Base-by-base conservation (phyloP, 106 monocot species). In the Platanthera guangdongensis region DNA sequence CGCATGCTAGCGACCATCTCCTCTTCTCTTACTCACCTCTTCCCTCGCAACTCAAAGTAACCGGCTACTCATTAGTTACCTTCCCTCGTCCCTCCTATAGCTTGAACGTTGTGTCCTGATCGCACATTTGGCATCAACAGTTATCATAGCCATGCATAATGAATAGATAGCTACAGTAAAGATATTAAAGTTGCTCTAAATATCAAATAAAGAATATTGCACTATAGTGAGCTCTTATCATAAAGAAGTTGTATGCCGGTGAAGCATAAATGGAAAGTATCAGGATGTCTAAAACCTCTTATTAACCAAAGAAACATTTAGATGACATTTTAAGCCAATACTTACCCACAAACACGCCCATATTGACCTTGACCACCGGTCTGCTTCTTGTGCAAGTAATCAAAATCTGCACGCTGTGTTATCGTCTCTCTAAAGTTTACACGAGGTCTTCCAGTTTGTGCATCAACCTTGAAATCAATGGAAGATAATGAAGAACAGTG, bases 301-400 rank as follows among this genome's bases (percentile, higher is more conserved):
- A 46, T 48, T 70, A 15, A 47, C n/a, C 47, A 48, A 70, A 15
- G 47, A 70, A 48, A 13, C 65, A 70, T 48, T 47, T 48, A 16
- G 16, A 70, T 70, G 7, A 48, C 16, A 70, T 46, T 70, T 70
- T 32, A 68, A 48, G 51, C 72, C 5, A 21, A 51, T 5, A 16
- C 88, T 83, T 85, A 95, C 92, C 99, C 99, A 65, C 80, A 82
- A 60, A 99, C 99, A 18, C 99, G 89, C 80, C 99, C 99, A 84
- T 88, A 99, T 88, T 99, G 99, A 71, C 99, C 99, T 85, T 94
- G 94, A 81, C 99, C 99, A 32, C 99, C 99, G 19, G 87, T 81
- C 81, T 99, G 99, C 81, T 99, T 99, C 55, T 99, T 97, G 81
- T 97, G 97, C 75, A 97, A 83, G 81, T 97, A 97, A 86, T 97